Percentiles rank a stretch among this genome's conserved stretches.
These are phyloP conservation scores for Scedosporium dehoogii DNA, from an alignment of 2,329 filamentous ascomycete species.

Conservation along the genomic window DNA sequence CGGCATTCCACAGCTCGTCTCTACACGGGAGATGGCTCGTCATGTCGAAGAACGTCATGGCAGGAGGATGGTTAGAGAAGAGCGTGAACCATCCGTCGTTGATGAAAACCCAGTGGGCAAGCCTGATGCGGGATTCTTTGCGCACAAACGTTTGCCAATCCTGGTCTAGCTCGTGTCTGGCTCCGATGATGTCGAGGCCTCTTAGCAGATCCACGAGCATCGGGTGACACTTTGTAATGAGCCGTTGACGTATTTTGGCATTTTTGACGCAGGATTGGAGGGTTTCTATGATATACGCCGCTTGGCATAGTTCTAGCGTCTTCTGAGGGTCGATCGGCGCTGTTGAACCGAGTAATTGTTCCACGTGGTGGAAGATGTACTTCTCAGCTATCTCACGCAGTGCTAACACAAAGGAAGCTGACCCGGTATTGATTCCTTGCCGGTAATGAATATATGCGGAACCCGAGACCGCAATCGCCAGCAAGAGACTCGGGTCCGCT, in stretches of 20 bases:
- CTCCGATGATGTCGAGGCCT: background rate
- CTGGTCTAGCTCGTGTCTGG: background rate
- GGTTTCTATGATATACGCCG: constrained; percentile 15
- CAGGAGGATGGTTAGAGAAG: background rate
- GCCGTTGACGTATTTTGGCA: background rate
- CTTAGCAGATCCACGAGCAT: background rate
- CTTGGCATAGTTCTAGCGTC: constrained; percentile 2
- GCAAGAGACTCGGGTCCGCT: background rate
- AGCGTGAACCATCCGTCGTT: constrained; percentile 3
- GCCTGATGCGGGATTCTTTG: background rate
- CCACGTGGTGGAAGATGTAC: background rate
- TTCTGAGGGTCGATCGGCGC: background rate
- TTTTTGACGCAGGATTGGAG: background rate
- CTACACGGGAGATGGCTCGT: background rate
- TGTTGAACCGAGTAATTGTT: background rate
- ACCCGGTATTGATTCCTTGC: background rate
- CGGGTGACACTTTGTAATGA: background rate
- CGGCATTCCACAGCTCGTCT: background rate
- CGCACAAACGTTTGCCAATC: background rate
- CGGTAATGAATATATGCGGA: background rate
- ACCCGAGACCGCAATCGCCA: background rate
- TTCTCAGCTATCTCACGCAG: background rate
- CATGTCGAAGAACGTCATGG: constrained; percentile 4
- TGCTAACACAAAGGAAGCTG: background rate
- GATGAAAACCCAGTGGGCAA: constrained; percentile 1